Conservation (phyloP, 768 basidiomycete genomes). For the Suillus plorans region DNA sequence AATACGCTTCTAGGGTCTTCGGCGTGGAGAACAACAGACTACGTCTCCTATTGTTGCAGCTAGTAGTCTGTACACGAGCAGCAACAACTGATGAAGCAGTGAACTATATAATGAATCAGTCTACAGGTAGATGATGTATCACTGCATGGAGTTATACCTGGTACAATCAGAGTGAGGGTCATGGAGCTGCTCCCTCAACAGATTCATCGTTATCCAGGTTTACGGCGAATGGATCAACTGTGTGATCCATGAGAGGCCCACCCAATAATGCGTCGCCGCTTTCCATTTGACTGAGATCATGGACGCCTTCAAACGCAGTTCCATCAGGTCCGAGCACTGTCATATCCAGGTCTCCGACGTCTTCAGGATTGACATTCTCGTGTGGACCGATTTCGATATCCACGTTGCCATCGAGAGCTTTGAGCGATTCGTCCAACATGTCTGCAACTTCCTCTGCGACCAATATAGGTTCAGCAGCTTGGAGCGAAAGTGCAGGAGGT, state of each 20-base stretch:
- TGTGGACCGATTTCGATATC: conserved; percentile 42
- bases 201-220: background rate
- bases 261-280: conserved; percentile 53
- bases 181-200: background rate
- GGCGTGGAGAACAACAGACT: background rate
- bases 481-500: conserved; percentile 60
- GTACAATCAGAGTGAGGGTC: background rate
- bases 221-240: conserved; percentile 57
- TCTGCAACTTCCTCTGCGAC: conserved; percentile 38
- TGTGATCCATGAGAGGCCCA: conserved; percentile 57
- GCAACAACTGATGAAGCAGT: background rate
- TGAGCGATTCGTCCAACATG: conserved; percentile 55
- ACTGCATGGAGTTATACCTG: background rate
- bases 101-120: background rate
- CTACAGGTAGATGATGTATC: background rate
- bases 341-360: conserved; percentile 59
- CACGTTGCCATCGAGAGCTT: conserved; percentile 49
- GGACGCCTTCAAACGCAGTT: conserved; percentile 49
- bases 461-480: conserved; percentile 45
- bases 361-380: conserved; percentile 27
- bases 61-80: background rate
- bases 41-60: background rate
- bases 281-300: conserved; percentile 59
- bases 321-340: conserved; percentile 66
- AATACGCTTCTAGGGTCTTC: background rate